These are phyloP conservation scores for Leccinum aurantiacum DNA, from an alignment of 768 basidiomycete species.

Conservation along the genomic window DNA sequence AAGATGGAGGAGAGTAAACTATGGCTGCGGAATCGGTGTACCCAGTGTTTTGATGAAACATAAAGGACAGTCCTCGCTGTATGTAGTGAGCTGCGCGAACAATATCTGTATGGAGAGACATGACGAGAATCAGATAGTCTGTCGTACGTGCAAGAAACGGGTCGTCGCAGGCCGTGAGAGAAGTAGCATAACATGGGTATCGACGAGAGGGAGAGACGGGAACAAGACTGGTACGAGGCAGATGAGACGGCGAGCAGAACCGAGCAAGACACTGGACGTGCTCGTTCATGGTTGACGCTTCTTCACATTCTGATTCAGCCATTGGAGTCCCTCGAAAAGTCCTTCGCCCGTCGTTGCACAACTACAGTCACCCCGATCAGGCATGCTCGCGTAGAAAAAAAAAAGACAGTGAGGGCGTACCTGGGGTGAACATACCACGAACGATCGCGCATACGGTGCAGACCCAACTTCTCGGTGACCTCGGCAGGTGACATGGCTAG, in stretches of 20 bases:
- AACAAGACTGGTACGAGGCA: slow-evolving; percentile 19
- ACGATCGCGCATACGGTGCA: slow-evolving; percentile 94
- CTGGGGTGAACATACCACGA: slow-evolving; percentile 99
- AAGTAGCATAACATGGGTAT: slow-evolving; percentile 38
- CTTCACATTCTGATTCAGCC: slow-evolving; percentile 97
- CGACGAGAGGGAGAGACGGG: slow-evolving; percentile 20
- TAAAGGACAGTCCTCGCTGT: slow-evolving; percentile 17
- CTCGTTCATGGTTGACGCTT: slow-evolving; percentile 70
- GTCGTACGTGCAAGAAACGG: slow-evolving; percentile 35
- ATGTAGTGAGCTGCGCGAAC: slow-evolving; percentile 28
- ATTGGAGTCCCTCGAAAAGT: slow-evolving; percentile 94
- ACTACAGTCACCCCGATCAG: slow-evolving; percentile 41
- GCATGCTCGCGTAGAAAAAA: not conserved
- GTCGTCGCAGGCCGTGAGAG: slow-evolving; percentile 37
- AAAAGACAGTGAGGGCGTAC: slow-evolving; percentile 41
- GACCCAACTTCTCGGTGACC: slow-evolving; percentile 94
- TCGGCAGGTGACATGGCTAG: slow-evolving; percentile 97
- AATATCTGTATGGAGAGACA: slow-evolving; percentile 22
- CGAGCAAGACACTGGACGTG: slow-evolving; percentile 16
- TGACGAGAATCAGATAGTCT: slow-evolving; percentile 35
- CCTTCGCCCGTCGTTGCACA: slow-evolving; percentile 97
- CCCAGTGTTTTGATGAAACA: slow-evolving; percentile 14
- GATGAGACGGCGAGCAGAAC: slow-evolving; percentile 27
- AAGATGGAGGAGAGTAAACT: slow-evolving; percentile 12
- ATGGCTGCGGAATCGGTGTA: slow-evolving; percentile 18